Conservation (phyloP, 176 grass and related monocot species). For the Calamus simplicifolius region DNA sequence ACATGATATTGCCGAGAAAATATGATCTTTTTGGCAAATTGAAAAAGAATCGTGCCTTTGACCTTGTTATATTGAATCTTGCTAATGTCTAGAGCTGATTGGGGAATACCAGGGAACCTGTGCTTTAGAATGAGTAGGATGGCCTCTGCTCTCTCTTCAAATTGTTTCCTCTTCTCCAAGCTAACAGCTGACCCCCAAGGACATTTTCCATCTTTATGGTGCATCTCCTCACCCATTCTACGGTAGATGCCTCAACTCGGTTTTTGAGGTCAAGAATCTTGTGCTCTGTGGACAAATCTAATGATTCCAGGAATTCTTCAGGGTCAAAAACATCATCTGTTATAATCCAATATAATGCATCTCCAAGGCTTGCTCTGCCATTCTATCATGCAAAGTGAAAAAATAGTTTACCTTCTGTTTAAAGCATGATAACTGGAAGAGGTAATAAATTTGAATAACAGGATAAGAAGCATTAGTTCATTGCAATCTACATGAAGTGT, state of each 20-base stretch:
- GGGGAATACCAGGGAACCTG: slow-evolving; percentile 45
- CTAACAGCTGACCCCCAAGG: slow-evolving; percentile 46
- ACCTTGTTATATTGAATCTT: slow-evolving; percentile 88
- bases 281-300: slow-evolving; percentile 60
- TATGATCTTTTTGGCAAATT: too few species aligned
- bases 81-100: slow-evolving; percentile 66
- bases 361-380: slow-evolving; percentile 56
- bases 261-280: slow-evolving; percentile 75
- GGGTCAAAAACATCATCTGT: slow-evolving; percentile 54
- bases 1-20: too few species aligned
- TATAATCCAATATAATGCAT: slow-evolving; percentile 56
- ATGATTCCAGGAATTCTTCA: slow-evolving; percentile 42
- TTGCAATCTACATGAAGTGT: too few species aligned
- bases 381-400: slow-evolving; percentile 34
- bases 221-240: slow-evolving; percentile 67
- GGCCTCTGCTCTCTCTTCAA: slow-evolving; percentile 55
- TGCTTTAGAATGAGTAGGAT: slow-evolving; percentile 67
- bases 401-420: not conserved
- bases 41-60: not conserved
- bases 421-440: not conserved
- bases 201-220: slow-evolving; percentile 43
- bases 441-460: too few species aligned
- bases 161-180: slow-evolving; percentile 64
- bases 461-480: too few species aligned
- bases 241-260: slow-evolving; percentile 65